These are phyloP conservation scores for Sugiyamaella novakii DNA, from an alignment of 1,139 yeast species.

Conservation along the genomic window DNA sequence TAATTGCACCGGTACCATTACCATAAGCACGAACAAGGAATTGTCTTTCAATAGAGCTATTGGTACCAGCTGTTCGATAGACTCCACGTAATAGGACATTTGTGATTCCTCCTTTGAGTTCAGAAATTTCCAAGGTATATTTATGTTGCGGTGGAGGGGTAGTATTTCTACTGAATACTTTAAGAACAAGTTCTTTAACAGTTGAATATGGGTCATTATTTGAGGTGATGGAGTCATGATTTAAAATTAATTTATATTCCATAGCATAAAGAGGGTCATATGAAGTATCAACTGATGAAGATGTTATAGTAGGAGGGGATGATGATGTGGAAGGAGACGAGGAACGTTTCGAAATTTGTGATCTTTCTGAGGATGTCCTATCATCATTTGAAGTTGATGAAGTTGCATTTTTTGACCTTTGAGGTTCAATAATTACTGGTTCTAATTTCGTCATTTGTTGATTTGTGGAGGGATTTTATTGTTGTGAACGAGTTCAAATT, in stretches of 20 bases:
- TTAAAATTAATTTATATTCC: constrained; percentile 24
- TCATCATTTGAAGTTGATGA: constrained; percentile 1
- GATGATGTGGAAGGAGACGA: constrained; percentile 2
- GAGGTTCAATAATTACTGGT: constrained; percentile 13
- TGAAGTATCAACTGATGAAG: constrained; percentile 9
- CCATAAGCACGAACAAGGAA: constrained; percentile 76
- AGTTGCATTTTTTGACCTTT: constrained; percentile 1
- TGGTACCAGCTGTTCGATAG: constrained; percentile 29
- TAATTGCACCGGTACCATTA: constrained; percentile 69
- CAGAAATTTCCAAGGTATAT: constrained; percentile 35
- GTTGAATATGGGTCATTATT: constrained; percentile 23
- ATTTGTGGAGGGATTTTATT: no score
- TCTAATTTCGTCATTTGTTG: constrained; percentile 14
- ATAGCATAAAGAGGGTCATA: constrained; percentile 27
- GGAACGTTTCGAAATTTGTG: not conserved
- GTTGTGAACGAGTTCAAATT: no score
- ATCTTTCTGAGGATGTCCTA: not conserved
- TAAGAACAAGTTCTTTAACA: constrained; percentile 25
- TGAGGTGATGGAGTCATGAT: constrained; percentile 1
- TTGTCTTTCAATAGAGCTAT: constrained; percentile 32
- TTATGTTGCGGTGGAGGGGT: constrained; percentile 21
- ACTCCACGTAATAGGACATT: constrained; percentile 64
- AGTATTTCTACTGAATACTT: constrained; percentile 23
- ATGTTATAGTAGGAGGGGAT: not conserved
- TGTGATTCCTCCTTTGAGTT: constrained; percentile 78